Conservation (phyloP, 345 rosid species). For the Mercurialis annua region DNA sequence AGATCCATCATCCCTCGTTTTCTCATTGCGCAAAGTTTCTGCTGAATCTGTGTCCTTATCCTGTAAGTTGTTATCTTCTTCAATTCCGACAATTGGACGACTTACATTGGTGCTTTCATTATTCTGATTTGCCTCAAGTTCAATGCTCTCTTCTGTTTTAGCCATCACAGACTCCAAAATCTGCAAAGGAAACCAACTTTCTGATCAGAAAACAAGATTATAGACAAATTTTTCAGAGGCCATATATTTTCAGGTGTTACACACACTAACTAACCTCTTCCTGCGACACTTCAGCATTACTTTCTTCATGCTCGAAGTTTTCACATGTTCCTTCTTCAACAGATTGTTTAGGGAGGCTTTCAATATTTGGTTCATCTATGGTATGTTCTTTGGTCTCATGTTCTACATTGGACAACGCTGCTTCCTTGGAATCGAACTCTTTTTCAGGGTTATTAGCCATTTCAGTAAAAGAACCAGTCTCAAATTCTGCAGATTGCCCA, state of each 20-base stretch:
- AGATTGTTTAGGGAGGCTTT: constrained; percentile 12
- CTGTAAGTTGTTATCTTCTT: constrained; percentile 13
- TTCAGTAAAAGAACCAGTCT: not conserved
- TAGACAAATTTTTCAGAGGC: not conserved
- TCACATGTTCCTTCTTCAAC: constrained; percentile 6
- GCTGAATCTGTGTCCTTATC: constrained; percentile 5
- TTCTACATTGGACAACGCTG: constrained; percentile 14
- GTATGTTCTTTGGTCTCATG: constrained; percentile 2
- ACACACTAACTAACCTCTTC: constrained; percentile 32
- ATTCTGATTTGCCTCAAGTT: constrained; percentile 2
- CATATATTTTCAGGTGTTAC: not conserved
- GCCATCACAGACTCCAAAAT: constrained; percentile 7
- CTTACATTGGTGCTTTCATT: constrained; percentile 9
- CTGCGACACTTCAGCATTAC: not conserved
- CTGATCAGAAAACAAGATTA: constrained; percentile 8
- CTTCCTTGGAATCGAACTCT: not conserved
- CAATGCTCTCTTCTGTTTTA: constrained; percentile 10
- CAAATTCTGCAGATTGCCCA: not conserved
- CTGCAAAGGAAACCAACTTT: constrained; percentile 13
- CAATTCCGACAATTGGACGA: constrained; percentile 2
- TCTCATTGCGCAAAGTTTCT: constrained; percentile 11
- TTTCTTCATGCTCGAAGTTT: constrained; percentile 14
- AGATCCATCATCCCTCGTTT: constrained; percentile 16
- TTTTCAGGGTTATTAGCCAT: not conserved
- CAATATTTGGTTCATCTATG: not conserved